Conservation (phyloP, 352 stramenopile genomes). For the Achlya hypogyna region DNA sequence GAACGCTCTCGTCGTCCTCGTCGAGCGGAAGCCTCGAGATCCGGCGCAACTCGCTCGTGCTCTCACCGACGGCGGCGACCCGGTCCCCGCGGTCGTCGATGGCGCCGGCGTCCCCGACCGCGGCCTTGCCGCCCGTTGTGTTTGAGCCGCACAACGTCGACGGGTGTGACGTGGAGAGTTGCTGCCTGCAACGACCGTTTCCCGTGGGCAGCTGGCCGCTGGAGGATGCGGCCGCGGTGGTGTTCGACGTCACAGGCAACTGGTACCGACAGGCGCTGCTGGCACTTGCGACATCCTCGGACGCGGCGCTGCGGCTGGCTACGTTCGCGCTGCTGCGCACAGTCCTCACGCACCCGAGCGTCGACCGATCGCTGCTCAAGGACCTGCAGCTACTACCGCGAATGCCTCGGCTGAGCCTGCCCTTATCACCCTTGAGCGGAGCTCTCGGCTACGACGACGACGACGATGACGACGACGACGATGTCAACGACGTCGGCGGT, state of each 20-base stretch:
- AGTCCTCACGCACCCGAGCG: constrained; percentile 3
- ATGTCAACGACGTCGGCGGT: too few relatives aligned
- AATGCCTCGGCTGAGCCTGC: neutral
- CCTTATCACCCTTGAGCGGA: constrained; percentile 20
- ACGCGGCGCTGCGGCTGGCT: constrained; percentile 1
- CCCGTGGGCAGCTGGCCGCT: constrained; percentile 55
- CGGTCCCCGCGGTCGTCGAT: neutral
- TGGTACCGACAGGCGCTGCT: constrained; percentile 1
- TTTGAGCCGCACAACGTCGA: constrained; percentile 6
- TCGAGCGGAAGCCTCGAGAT: neutral
- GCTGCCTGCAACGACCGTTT: neutral
- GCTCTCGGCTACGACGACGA: constrained; percentile 19
- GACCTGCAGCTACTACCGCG: constrained; percentile 5
- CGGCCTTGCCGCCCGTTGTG: neutral
- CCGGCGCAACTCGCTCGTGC: neutral
- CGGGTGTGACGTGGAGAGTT: neutral
- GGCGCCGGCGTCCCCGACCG: neutral
- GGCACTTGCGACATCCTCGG: neutral
- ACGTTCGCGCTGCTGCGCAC: neutral
- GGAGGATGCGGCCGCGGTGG: constrained; percentile 44
- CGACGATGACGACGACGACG: constrained; percentile 17
- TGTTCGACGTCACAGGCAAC: constrained; percentile 15
- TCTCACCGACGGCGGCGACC: too few relatives aligned
- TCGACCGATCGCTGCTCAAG: constrained; percentile 20
- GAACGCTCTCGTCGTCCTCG: too few relatives aligned